Evolutionary conservation across 2,329 filamentous ascomycete species (phyloP), one percentile per base, ranked within the genome.

Genomic region (Xylariaceae sp.): DNA sequence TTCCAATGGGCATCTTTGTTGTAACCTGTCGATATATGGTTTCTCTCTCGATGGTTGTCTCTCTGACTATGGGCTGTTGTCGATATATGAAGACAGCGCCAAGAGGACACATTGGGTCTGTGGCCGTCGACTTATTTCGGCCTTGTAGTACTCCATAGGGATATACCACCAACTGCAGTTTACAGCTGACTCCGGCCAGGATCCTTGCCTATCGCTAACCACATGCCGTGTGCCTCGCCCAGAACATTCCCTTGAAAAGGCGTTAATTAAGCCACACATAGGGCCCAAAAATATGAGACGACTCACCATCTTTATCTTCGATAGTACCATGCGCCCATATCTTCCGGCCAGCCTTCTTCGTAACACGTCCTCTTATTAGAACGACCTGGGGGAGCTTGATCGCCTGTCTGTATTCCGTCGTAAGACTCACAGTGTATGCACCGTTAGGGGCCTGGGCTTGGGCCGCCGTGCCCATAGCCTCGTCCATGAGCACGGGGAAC

Each of bases 401-500:
- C n/a, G 61, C 51, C 45, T 54, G 58, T 17, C 57, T 60, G 47
- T 56, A 61, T 17, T 57, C 52, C 3, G 64, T 60, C 45, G 56
- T 65, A 31, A 66, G 55, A 36, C 45, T 52, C 7, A 52, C 56
- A 5, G 62, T 65, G 42, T 58, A 64, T 10, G 62, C 58, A 17
- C 61, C 60, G 44, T 62, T 42, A 63, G 59, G 32, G 30, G 49
- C 40, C 36, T 65, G 62, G 11, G 56, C 39, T 39, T 62, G 63
- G 19, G 60, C 62, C 35, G 59, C 60, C n/a, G 58, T 65, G 6
- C 62, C 62, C 60, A 65, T 64, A 22, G 65, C 59, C 51, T 66
- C 62, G 52, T 65, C 62, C 49, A 66, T 49, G 11, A 65, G 54
- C 11, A 66, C 56, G 3, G 51, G 58, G 53, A 57, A 60, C 33